phyloP scores from a whole-genome alignment of 2,329 filamentous ascomycete species.

The Aspergillus proliferans region DNA sequence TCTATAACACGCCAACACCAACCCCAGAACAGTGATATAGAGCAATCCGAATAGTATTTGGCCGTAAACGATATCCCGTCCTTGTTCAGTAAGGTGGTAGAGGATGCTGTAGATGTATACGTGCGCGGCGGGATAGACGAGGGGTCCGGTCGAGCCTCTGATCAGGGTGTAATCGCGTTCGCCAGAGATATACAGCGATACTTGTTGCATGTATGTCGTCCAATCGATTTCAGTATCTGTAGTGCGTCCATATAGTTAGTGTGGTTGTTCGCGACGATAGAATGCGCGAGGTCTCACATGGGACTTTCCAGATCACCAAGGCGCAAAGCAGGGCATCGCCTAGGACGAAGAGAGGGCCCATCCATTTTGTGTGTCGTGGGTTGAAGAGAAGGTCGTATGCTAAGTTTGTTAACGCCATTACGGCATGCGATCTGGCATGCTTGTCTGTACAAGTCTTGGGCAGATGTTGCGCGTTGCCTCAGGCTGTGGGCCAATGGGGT shows the following conservation, averaged over 20 bases:
- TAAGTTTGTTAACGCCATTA: constrained; percentile 30
- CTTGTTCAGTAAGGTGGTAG: constrained; percentile 69
- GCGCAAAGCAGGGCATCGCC: constrained; percentile 66
- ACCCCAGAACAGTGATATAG: constrained; percentile 67
- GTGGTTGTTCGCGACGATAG: neutral
- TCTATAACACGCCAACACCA: constrained; percentile 76
- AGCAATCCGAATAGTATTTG: constrained; percentile 76
- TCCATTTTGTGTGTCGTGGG: constrained; percentile 54
- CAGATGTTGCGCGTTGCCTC: constrained; percentile 11
- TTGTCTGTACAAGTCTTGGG: neutral
- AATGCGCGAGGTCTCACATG: constrained; percentile 55
- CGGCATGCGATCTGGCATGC: neutral
- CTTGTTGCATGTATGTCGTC: constrained; percentile 93
- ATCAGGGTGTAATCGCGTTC: constrained; percentile 86
- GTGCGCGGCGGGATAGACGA: constrained; percentile 92
- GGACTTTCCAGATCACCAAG: constrained; percentile 71
- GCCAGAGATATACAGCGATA: constrained; percentile 70
- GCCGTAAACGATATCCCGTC: constrained; percentile 69
- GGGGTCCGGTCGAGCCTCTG: constrained; percentile 78
- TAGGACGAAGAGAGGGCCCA: constrained; percentile 61
- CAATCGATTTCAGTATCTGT: constrained; percentile 97
- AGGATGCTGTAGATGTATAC: constrained; percentile 83
- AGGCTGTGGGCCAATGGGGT: constrained; percentile 10
- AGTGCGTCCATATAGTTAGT: constrained; percentile 5
- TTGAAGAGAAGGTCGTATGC: constrained; percentile 44